Percentiles rank a stretch among this genome's conserved stretches.
Conservation (phyloP, 2,329 filamentous ascomycete genomes). For the Fusarium marasasianum region DNA sequence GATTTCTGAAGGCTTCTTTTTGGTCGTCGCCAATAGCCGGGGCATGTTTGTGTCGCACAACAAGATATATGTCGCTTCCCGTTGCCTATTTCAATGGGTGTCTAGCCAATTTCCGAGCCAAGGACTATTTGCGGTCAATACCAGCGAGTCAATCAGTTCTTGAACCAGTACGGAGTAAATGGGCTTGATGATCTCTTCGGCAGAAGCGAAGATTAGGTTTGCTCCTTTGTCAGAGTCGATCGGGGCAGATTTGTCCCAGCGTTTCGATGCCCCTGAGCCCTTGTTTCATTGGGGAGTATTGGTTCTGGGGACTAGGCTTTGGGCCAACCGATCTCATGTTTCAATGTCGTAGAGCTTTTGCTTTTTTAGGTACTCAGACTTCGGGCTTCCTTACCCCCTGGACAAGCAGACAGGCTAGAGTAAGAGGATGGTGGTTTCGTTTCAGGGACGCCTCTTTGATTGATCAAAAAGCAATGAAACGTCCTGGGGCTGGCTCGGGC, state of each 20-base stretch:
- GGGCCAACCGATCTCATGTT: conserved; percentile 40
- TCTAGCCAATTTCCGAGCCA: conserved; percentile 20
- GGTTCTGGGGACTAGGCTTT: conserved; percentile 25
- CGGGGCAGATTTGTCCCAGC: conserved; percentile 20
- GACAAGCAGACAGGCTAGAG: conserved; percentile 4
- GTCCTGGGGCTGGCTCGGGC: conserved; percentile 17
- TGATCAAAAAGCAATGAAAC: conserved; percentile 28
- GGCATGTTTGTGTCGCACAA: conserved; percentile 28
- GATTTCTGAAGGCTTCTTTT: conserved; percentile 5
- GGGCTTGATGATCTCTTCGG: background rate
- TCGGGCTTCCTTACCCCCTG: conserved; percentile 14
- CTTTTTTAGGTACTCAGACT: conserved; percentile 32
- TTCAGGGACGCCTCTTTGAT: conserved; percentile 23
- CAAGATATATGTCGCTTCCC: conserved; percentile 29
- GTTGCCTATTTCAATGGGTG: conserved; percentile 22
- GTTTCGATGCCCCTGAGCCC: conserved; percentile 22
- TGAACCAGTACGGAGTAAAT: background rate
- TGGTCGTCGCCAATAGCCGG: conserved; percentile 13
- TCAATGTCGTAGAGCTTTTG: conserved; percentile 35
- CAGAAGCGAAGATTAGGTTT: conserved; percentile 16
- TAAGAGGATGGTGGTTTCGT: conserved; percentile 7
- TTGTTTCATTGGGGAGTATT: conserved; percentile 40
- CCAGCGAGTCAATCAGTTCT: background rate
- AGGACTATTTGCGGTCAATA: conserved; percentile 22
- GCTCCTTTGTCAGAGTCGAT: conserved; percentile 25